Evolutionary conservation across 768 basidiomycete species (phyloP), one percentile per base, ranked within the genome.

Genomic region (Terana coerulea): DNA sequence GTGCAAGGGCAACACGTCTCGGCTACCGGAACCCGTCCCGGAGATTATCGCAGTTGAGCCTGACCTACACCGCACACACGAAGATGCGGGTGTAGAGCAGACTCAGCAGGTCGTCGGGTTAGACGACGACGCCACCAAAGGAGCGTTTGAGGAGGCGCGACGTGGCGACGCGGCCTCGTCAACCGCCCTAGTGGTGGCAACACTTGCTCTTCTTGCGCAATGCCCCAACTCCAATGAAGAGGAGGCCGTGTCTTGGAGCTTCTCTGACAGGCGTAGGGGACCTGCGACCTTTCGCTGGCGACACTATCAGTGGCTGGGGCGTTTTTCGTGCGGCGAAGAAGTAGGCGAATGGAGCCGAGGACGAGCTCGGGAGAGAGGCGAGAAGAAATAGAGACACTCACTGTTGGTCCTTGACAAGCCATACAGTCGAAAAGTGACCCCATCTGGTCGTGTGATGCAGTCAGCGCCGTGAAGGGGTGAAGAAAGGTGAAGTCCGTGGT

Each of bases 361-460:
- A 46, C n/a, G 12, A 17, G 11, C 25, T 17, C 24, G 39, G 11
- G 14, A 22, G 17, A 14, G 21, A 29, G 22, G 46, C 41, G 41
- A 21, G 47, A 21, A 50, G 44, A 36, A 34, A 46, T 46, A 60
- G 35, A 41, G 43, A 51, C 39, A 78, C 88, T 64, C 59, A 91
- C 89, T 80, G 70, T 24, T 72, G 69, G 65, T 92, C 91, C 63
- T 85, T 84, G 17, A 89, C 88, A 29, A 93, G 84, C 92, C 92
- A 94, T 22, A 94, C 93, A 14, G 93, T 95, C 1, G 90, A 93
- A 67, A 95, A 95, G 71, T 95, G 92, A 33, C 93, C 93, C 93
- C 93, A 95, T 51, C 88, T 91, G 48, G 40, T 60, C 60, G 57
- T 54, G 59, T 58, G 55, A 58, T 21, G 47, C 15, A 33, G 41